Percentiles rank a stretch among this genome's conserved stretches.
Evolutionary conservation across 257 asterid genomes (phyloP).

Genomic region (Capsicum chinense): DNA sequence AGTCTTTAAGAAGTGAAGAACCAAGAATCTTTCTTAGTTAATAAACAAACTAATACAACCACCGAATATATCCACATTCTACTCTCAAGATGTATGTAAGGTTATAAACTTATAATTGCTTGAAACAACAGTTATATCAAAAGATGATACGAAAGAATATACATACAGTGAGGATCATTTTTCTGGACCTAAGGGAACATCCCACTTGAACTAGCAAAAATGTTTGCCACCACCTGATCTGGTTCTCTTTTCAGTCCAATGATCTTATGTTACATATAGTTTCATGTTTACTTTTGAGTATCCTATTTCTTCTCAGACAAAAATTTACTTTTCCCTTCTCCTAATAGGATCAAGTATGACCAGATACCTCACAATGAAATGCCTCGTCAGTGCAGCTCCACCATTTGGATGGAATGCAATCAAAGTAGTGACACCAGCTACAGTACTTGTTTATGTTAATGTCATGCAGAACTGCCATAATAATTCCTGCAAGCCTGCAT

Average conservation of each 20-base stretch:
- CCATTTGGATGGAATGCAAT: conserved; percentile 75
- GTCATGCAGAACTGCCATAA: conserved; percentile 54
- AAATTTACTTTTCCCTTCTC: not conserved
- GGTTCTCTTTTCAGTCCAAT: not conserved
- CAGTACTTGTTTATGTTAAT: conserved; percentile 64
- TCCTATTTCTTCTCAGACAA: not conserved
- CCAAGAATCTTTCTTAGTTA: conserved; percentile 5
- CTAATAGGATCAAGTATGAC: not conserved
- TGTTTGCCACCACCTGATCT: not conserved
- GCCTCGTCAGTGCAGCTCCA: conserved; percentile 77
- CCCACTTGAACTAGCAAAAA: not conserved
- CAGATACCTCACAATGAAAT: conserved; percentile 68
- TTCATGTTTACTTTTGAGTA: not conserved
- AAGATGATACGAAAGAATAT: not conserved
- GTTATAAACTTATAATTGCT: not conserved
- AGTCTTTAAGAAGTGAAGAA: not conserved
- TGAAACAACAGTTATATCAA: conserved; percentile 5
- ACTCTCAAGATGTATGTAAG: not conserved
- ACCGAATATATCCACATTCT: not conserved
- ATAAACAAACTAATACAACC: not conserved
- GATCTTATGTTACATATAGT: not conserved
- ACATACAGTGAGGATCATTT: not conserved
- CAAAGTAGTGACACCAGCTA: conserved; percentile 71
- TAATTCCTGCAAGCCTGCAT: conserved; percentile 62
- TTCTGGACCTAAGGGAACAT: not conserved